These are phyloP conservation scores for Cystofilobasidium ferigula DNA, from an alignment of 768 basidiomycete species.

Conservation along the genomic window DNA sequence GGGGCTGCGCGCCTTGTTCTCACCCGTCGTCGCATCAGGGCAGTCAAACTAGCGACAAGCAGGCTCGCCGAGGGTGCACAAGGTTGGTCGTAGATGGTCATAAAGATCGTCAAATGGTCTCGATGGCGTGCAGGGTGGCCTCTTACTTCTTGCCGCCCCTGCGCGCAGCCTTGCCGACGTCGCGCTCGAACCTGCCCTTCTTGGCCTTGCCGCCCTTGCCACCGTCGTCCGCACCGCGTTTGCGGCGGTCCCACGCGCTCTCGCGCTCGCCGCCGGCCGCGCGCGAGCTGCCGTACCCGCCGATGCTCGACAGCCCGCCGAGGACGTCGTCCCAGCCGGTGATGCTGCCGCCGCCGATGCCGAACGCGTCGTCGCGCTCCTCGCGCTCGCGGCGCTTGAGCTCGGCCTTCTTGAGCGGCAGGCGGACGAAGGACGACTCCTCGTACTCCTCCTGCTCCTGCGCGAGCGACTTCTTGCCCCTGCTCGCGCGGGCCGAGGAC, in stretches of 20 bases:
- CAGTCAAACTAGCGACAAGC: too few relatives aligned
- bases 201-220: conserved; percentile 8
- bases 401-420: conserved; percentile 25
- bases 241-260: conserved; percentile 24
- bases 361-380: conserved; percentile 25
- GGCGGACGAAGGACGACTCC: conserved; percentile 21
- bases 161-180: conserved; percentile 13
- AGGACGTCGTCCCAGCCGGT: conserved; percentile 26
- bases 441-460: conserved; percentile 25
- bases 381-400: conserved; percentile 24
- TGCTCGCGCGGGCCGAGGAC: not conserved
- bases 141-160: conserved; percentile 16
- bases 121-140: not conserved
- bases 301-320: conserved; percentile 16
- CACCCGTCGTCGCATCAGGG: too few relatives aligned
- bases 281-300: not conserved
- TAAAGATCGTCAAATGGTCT: too few relatives aligned
- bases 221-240: conserved; percentile 5
- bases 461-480: conserved; percentile 17
- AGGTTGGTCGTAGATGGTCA: too few relatives aligned
- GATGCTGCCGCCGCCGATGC: conserved; percentile 10
- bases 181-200: conserved; percentile 26
- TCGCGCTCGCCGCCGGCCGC: not conserved
- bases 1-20: too few relatives aligned
- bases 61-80: too few relatives aligned